phyloP scores from a whole-genome alignment of 2,329 filamentous ascomycete genomes.

The Scedosporium dehoogii region DNA sequence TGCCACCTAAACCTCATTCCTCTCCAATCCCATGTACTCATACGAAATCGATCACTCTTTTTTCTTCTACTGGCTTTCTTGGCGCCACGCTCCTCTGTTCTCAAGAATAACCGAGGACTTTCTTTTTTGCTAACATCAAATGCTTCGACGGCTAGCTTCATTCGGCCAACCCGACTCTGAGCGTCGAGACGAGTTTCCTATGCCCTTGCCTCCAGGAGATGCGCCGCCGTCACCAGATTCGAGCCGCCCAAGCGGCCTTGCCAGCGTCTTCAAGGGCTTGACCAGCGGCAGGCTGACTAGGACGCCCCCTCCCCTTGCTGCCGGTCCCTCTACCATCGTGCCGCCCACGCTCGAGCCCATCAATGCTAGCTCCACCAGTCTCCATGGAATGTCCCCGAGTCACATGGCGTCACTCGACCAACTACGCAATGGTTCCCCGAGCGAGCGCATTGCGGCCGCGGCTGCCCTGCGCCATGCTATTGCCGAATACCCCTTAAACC shows the following conservation, averaged over 20 bases:
- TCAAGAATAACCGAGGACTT: slow-evolving; percentile 6
- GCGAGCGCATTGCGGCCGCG: slow-evolving; percentile 48
- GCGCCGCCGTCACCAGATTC: slow-evolving; percentile 44
- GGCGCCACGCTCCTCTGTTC: slow-evolving; percentile 6
- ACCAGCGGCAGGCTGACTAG: slow-evolving; percentile 38
- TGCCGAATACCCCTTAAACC: slow-evolving; percentile 47
- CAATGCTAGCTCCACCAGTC: slow-evolving; percentile 26
- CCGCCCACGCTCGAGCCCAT: slow-evolving; percentile 34
- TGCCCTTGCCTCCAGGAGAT: slow-evolving; percentile 52
- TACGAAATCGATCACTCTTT: neutral
- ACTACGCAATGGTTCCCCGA: slow-evolving; percentile 39
- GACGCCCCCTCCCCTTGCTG: slow-evolving; percentile 32
- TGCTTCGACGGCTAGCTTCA: slow-evolving; percentile 33
- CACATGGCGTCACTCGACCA: slow-evolving; percentile 45
- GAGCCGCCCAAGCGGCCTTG: slow-evolving; percentile 45
- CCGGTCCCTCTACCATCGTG: slow-evolving; percentile 22
- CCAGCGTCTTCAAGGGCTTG: slow-evolving; percentile 54
- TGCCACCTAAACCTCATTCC: neutral
- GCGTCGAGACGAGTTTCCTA: slow-evolving; percentile 34
- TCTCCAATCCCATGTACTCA: neutral
- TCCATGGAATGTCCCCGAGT: slow-evolving; percentile 36
- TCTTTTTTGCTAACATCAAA: slow-evolving; percentile 24
- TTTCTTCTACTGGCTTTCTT: neutral
- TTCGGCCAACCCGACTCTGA: slow-evolving; percentile 30
- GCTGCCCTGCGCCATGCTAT: slow-evolving; percentile 46